Base-by-base conservation (phyloP, 345 rosid genomes). In the Noccaea bulbosa region DNA sequence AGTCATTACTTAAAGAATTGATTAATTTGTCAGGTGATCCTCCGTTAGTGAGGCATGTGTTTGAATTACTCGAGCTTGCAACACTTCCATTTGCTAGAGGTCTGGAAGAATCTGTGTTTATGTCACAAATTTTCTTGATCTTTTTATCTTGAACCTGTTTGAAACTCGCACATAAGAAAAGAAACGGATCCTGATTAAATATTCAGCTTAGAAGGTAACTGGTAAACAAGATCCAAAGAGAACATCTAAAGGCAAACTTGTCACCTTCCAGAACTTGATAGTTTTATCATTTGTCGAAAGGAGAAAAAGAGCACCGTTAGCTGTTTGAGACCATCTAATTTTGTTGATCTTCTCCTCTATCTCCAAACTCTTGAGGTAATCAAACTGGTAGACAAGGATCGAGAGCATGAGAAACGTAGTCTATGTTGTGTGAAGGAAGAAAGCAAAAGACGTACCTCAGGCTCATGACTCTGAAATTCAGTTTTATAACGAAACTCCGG, bases 281-380 rank as follows among this genome's bases (percentile, higher is more conserved):
- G 97, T 93, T 79, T 91, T 89, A 79, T 93, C 97, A 84, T 93
- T 93, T 33, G 98, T 89, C 52, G 98, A 93, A 51, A 93, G 82
- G 65, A 93, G 97, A 78, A 87, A 91, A 37, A 88, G 84, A 41
- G 96, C 92, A 75, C 92, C 83, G 32, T 86, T 91, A 15, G 92
- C 86, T 34, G 85, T 78, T 67, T 87, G 94, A 80, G 94, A 91
- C 97, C 96, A 93, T 79, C 91, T 86, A 75, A 91, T 91, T 82
- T 91, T 91, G 86, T 91, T 93, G 69, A 91, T 91, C 82, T 93
- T 93, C 83, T 93, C 97, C 83, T 93, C 98, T 78, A 93, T 93
- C 82, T 93, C 97, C 92, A 93, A 89, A 76, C 98, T 93, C 87
- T 93, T 93, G 49, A 93, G 90, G 80, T 93, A 93, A 82, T 93